Base-by-base conservation (phyloP, 306 rosid species). In the Ormosia emarginata region DNA sequence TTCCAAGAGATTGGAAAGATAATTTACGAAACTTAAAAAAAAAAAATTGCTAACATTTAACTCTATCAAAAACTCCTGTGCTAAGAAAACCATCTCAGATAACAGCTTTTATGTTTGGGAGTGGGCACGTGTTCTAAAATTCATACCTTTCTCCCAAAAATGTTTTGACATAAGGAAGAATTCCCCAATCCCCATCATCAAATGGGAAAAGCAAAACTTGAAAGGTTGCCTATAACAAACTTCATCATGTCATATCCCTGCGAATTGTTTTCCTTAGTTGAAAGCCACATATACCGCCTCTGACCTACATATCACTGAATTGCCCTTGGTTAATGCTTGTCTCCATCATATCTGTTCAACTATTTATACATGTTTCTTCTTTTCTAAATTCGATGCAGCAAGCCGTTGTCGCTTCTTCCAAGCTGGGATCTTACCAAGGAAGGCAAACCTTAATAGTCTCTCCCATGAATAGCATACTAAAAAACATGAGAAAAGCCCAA, bases 401-500 rank as follows among this genome's bases (percentile, higher is more conserved):
- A 65, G 13, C 10, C 90, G 84, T 84, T 95, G 99, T 36, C 93
- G 89, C 87, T 86, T 93, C 92, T 87, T 91, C 99, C 99, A 93
- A 14, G 90, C 87, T 0, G 99, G 98, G 75, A 96, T 86, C 84
- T 88, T 93, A 44, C 98, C 99, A 0, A 98, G 99, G 87, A 93
- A 96, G 37, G 86, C 92, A 97, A 94, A 93, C 82, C 99, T 85
- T 61, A 96, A 77, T 13, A 93, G 77, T 78, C 93, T 90, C 90
- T 96, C 99, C 99, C 98, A 92, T 6, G 92, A 83, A 86, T 91
- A 93, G 89, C 99, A 96, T 80, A 64, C 77, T 81, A 91, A 32
- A 32, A 74, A 89, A 93, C 98, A 92, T 96, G 18, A 92, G 88
- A 52, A 89, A 71, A n/a, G 99, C 99, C 97, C 97, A 92, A 18